Evolutionary conservation across 1,139 yeast species (phyloP), one percentile per base, ranked within the genome.

Genomic region (Pichia inconspicua): DNA sequence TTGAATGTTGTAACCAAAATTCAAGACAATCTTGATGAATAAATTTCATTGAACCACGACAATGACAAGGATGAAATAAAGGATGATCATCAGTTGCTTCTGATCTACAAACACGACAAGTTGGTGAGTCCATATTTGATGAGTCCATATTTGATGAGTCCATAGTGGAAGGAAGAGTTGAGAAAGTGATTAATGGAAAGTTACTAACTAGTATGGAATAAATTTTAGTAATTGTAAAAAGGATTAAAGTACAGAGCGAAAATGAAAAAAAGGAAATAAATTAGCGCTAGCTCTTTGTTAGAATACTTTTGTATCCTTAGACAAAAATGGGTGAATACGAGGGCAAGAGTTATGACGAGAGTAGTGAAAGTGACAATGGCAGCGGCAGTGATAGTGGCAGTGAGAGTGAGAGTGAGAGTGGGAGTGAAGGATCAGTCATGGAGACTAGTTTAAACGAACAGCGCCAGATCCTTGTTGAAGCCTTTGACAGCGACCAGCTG

Each of bases 101-200:
- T 44, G 95, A 92, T 49, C 96, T 83, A 65, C 99, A 92, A 48
- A 92, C 90, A 53, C 98, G 83, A 66, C 99, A 94, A 2, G 32
- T n/a, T 10, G 28, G 40, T 10, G 22, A 15, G 22, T 34, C 37
- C 19, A 15, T 17, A 7, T 19, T n/a, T 19, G 9, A 6, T 34
- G 37, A 6, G 37, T 34, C 22, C 19, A 34, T n/a, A 8, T 9
- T 17, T 14, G 37, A 34, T 15, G 17, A 8, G 17, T 34, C n/a
- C 14, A 11, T 10, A 14, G 35, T 32, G 10, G 35, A n/a, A 32
- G 7, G 10, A 12, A n/a, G 7, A 14, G 35, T 32, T 32, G 35
- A 11, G 32, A 12, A 11, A 30, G 14, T 30, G 14, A 7, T 5
- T 11, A 30, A 5, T 27, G 28, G 28, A 27, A 10, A 27, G 28